A percentile compares a stretch with the other conserved stretches of the same genome.
phyloP scores from a whole-genome alignment of 345 rosid genomes.

The Streptanthus diversifolius region DNA sequence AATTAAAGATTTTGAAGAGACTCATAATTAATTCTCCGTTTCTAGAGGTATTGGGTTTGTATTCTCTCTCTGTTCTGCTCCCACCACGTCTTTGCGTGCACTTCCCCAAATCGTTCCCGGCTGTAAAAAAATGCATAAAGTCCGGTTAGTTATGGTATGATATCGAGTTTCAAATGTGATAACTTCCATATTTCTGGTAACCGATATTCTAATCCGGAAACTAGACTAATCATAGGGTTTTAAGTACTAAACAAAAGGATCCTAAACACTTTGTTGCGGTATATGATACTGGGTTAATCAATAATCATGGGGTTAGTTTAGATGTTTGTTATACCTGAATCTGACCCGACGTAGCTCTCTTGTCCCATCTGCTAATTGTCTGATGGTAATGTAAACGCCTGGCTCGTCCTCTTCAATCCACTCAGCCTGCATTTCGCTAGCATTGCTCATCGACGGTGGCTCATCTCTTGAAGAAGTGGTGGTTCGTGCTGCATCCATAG shows the following conservation, averaged over 20 bases:
- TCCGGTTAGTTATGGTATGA: background rate
- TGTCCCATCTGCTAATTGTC: slow-evolving; percentile 81
- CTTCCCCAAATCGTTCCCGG: slow-evolving; percentile 90
- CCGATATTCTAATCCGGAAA: background rate
- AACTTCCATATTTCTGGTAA: background rate
- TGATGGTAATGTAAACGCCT: slow-evolving; percentile 89
- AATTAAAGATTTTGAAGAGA: slow-evolving; percentile 22
- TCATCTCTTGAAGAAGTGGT: slow-evolving; percentile 93
- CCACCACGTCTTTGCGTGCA: slow-evolving; percentile 97
- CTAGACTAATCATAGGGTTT: background rate
- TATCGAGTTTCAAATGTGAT: background rate
- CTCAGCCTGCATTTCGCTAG: slow-evolving; percentile 86
- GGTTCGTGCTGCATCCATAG: slow-evolving; percentile 65
- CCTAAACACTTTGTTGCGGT: too few relatives aligned
- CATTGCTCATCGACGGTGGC: slow-evolving; percentile 86
- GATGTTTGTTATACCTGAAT: slow-evolving; percentile 63
- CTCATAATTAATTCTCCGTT: slow-evolving; percentile 4
- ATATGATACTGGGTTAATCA: too few relatives aligned
- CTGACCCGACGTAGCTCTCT: slow-evolving; percentile 97
- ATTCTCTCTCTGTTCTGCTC: slow-evolving; percentile 97
- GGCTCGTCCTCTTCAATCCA: slow-evolving; percentile 95
- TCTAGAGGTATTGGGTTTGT: slow-evolving; percentile 84
- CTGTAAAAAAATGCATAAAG: slow-evolving; percentile 36
- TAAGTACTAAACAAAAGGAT: background rate
- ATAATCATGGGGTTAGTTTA: too few relatives aligned